Base-by-base conservation (phyloP, 192 early-diverging fungal genomes). In the Coemansia javaensis region DNA sequence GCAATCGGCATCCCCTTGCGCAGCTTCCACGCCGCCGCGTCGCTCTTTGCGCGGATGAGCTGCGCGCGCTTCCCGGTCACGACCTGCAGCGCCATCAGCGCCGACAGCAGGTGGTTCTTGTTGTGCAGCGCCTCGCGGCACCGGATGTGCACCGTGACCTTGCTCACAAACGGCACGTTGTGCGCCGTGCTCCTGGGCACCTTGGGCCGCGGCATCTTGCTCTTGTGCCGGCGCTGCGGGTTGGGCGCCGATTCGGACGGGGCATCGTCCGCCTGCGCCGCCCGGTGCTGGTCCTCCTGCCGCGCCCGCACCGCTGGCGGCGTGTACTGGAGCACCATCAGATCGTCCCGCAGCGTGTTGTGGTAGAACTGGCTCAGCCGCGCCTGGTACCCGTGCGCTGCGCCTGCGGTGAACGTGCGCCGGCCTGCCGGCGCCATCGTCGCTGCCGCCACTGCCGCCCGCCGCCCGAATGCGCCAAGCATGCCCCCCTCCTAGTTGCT, bases 1-100 rank as follows among this genome's bases (percentile, higher is more conserved):
- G 88, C 88, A 45, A 96, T 81, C 32, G 93, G 89, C 93, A 94
- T 96, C 49, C 85, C 86, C 69, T 85, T 86, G 50, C 94, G 82
- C 50, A 99, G 81, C 68, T 90, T 91, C 80, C 85, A 88, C 17
- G 81, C 65, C 39, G 91, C 85, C 28, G 90, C 91, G 30, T 84
- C 81, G 27, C 59, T 79, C 54, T 80, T 82, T 35, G 94, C 85
- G 62, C 88, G 89, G 33, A 93, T 63, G 12, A 96, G 77, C 47
- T 86, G 83, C 9, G 88, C 88, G 16, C 83, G 77, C 27, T 78
- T 68, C 15, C 89, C 94, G 3, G 92, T 89, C 27, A 99, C 87
- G 32, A 81, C 69, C 64, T 95, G 90, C 31, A 99, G 77, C 0
- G 88, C 86, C 85, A 96, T 91, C 40, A 99, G 71, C 8, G 90